Percentiles rank a stretch among this genome's conserved stretches.
Evolutionary conservation across 257 asterid species (phyloP).

Genomic region (Echium plantagineum): DNA sequence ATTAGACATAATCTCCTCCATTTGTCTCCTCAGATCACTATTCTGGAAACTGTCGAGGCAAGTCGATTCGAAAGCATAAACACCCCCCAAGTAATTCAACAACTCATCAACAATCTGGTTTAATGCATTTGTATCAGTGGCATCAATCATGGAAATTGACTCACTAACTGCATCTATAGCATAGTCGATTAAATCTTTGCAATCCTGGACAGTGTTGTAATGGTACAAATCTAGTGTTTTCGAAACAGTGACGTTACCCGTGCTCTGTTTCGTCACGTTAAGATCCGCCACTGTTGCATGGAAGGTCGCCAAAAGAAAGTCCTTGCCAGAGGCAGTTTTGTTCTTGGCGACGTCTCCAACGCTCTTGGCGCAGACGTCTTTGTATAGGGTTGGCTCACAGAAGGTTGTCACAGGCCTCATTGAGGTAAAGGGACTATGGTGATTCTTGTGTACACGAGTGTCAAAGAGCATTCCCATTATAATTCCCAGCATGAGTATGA

Average conservation of each 20-base stretch:
- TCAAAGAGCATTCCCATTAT: background rate
- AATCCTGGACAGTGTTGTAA: background rate
- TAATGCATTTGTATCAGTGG: no score
- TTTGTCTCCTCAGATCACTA: background rate
- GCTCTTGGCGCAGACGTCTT: background rate
- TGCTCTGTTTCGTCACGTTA: conserved; percentile 17
- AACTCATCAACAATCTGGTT: background rate
- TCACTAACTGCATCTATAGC: background rate
- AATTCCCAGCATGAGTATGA: background rate
- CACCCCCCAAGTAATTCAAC: background rate
- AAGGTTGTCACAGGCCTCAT: background rate
- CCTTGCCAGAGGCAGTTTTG: background rate
- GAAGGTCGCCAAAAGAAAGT: background rate
- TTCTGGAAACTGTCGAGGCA: conserved; percentile 26
- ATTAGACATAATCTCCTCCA: conserved; percentile 11
- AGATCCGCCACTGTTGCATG: conserved; percentile 30
- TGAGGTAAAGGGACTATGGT: background rate
- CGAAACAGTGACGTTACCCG: conserved; percentile 16
- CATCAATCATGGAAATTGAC: background rate
- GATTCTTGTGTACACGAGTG: background rate
- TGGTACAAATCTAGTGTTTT: conserved; percentile 19
- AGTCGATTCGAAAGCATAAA: conserved; percentile 23
- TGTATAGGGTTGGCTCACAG: background rate
- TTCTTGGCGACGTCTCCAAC: background rate
- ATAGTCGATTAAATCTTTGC: background rate